Evolutionary conservation across 257 asterid species (phyloP).

Genomic region (Forsythia suspensa): DNA sequence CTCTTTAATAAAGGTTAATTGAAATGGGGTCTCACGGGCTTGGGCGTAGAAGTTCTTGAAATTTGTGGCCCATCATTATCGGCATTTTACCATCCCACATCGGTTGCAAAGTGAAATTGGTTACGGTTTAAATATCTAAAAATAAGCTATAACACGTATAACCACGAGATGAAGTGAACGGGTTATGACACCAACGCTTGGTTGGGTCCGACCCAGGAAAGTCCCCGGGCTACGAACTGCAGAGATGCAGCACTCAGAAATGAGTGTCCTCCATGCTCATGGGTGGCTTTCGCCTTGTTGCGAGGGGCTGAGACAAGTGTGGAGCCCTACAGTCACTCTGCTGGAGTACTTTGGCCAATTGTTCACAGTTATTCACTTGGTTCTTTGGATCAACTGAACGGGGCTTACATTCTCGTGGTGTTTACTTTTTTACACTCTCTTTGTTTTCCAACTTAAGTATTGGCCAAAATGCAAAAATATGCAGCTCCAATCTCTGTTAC

Average conservation of each 20-base stretch:
- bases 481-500: no score
- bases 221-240: slow-evolving; percentile 30
- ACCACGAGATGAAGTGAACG: slow-evolving; percentile 21
- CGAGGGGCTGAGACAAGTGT: slow-evolving; percentile 30
- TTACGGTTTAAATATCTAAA: neutral
- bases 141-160: accelerated
- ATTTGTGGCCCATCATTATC: neutral
- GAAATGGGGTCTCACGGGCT: neutral
- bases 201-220: slow-evolving; percentile 14
- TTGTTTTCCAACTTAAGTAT: no score
- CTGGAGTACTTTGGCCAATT: slow-evolving; percentile 15
- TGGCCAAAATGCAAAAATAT: no score
- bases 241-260: slow-evolving; percentile 26
- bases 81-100: neutral
- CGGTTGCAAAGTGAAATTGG: neutral
- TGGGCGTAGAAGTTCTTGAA: neutral
- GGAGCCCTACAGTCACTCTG: slow-evolving; percentile 14
- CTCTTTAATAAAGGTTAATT: neutral
- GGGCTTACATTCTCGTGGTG: slow-evolving; percentile 32
- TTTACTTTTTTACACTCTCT: neutral
- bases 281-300: neutral
- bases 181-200: neutral
- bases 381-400: slow-evolving; percentile 16
- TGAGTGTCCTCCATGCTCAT: neutral
- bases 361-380: slow-evolving; percentile 27